A percentile compares a stretch with the other conserved stretches of the same genome.
phyloP scores from a whole-genome alignment of 2,329 filamentous ascomycete species.

The Aspergillus nomiae region DNA sequence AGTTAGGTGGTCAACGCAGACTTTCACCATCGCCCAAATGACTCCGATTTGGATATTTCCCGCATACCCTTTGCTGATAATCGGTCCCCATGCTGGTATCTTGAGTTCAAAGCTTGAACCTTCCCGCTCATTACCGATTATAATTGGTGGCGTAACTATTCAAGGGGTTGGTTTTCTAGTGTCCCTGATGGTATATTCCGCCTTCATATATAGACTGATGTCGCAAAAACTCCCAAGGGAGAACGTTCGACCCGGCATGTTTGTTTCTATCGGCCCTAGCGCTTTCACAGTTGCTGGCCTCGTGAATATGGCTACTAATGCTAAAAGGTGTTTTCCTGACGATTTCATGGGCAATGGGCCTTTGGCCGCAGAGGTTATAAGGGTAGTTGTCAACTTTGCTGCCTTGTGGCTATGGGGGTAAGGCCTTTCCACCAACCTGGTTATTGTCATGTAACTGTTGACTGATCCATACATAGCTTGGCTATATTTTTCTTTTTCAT shows the following conservation, averaged over 20 bases:
- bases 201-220: slow-evolving; percentile 85
- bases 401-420: slow-evolving; percentile 78
- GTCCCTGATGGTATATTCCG: slow-evolving; percentile 77
- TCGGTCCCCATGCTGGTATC: slow-evolving; percentile 70
- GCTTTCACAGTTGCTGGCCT: slow-evolving; percentile 67
- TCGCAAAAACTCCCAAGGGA: slow-evolving; percentile 81
- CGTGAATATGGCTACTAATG: slow-evolving; percentile 58
- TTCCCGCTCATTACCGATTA: slow-evolving; percentile 53
- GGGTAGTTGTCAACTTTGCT: slow-evolving; percentile 62
- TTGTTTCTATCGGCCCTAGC: slow-evolving; percentile 77
- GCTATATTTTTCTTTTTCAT: slow-evolving; percentile 84
- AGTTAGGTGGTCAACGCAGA: slow-evolving; percentile 63
- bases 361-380: slow-evolving; percentile 57
- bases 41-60: slow-evolving; percentile 88
- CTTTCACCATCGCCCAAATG: slow-evolving; percentile 77
- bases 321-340: slow-evolving; percentile 50
- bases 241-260: slow-evolving; percentile 77
- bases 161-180: slow-evolving; percentile 68
- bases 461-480: slow-evolving; percentile 48
- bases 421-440: slow-evolving; percentile 11
- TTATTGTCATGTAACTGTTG: neutral
- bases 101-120: slow-evolving; percentile 52
- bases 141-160: slow-evolving; percentile 61
- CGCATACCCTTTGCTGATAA: slow-evolving; percentile 76
- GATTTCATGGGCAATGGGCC: slow-evolving; percentile 61